Evolutionary conservation across 1,139 yeast species (phyloP), one percentile per base, ranked within the genome.

Genomic region (Blastobotrys elegans): DNA sequence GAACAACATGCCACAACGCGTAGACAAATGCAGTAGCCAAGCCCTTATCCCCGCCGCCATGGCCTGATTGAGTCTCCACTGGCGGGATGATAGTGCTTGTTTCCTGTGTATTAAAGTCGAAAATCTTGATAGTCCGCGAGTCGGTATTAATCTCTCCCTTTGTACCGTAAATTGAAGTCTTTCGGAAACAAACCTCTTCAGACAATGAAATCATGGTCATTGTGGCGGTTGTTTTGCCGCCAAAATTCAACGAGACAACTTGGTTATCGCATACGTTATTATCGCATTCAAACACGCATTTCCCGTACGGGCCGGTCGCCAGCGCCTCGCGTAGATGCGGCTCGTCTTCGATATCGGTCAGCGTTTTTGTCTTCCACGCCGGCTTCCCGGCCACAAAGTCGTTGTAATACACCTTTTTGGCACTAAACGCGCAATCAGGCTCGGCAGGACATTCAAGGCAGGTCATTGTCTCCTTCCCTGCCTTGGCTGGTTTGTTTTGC

Each of bases 21-120:
- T 46, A 44, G 8, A 55, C 62, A 52, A 60, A 60, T 2, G 63
- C 57, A 6, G 46, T 36, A 7, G 62, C 62, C 22, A 60, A 47
- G 2, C 63, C 63, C 20, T 43, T 48, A 40, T 60, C 63, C 11
- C 63, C 63, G 5, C 63, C 63, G 4, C 63, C 63, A 41, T 60
- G 63, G 35, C 61, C 62, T 7, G 61, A 56, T 29, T 48, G 53
- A 2, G 32, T 41, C 16, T 54, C 59, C 32, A 44, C 51, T 20
- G 32, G 29, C 3, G 56, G 56, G 4, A 43, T 46, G 22, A 55
- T 37, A 5, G 40, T 31, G 0, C 50, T 52, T 4, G 56, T 44
- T 38, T 54, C 37, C 17, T 49, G 50, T 8, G 59, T 57, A 16
- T 53, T 52, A 40, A 57, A 60, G 31, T 60, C 59, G 43, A 59